Conservation (phyloP, 208 protist genomes). For the Leishmania major region DNA sequence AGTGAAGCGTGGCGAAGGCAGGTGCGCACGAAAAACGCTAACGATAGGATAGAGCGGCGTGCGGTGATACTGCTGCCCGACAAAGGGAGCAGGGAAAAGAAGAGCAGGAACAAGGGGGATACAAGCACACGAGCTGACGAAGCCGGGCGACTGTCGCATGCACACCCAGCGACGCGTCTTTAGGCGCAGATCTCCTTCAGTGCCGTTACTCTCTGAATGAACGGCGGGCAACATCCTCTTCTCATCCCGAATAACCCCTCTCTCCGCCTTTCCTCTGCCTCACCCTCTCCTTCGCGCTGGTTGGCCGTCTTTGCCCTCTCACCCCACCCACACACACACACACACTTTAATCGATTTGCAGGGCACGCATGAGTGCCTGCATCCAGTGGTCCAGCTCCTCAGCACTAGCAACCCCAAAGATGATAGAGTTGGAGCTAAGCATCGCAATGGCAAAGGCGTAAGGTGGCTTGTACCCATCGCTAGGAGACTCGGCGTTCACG, state of each 20-base stretch:
- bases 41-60: background rate
- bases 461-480: slow-evolving; percentile 37
- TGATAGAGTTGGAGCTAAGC: slow-evolving; percentile 70
- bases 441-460: slow-evolving; percentile 76
- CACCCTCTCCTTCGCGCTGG: background rate
- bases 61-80: background rate
- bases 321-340: too few relatives aligned
- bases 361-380: slow-evolving; percentile 50
- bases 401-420: slow-evolving; percentile 63
- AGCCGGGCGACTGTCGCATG: background rate
- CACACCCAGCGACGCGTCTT: background rate
- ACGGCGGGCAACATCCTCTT: background rate
- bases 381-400: slow-evolving; percentile 78
- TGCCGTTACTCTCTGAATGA: too few relatives aligned
- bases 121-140: background rate
- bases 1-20: background rate
- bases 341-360: slow-evolving; percentile 75
- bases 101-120: background rate
- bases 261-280: background rate
- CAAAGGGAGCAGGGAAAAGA: background rate
- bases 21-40: background rate
- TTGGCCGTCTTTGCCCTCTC: background rate
- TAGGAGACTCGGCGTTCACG: slow-evolving; percentile 5
- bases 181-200: background rate
- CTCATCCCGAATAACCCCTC: background rate